Evolutionary conservation across 345 rosid species (phyloP), one percentile per base, ranked within the genome.

Genomic region (Psidium guajava): DNA sequence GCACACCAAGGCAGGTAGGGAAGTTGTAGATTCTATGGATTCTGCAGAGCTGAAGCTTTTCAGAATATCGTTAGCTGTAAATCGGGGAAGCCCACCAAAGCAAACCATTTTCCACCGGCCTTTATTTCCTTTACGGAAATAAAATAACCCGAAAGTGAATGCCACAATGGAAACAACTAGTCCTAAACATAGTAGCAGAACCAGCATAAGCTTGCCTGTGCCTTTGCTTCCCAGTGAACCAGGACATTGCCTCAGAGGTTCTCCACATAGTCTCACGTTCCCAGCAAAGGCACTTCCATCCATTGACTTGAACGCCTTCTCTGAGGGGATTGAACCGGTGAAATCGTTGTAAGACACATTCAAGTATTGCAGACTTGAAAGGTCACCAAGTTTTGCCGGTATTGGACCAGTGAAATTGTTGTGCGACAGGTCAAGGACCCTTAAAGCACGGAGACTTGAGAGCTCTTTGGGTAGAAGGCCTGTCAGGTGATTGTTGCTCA

Each of bases 41-140:
- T 93, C 92, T 69, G 77, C 77, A 36, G 77, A 69, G 77, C 77
- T 69, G 42, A 94, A 92, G 91, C 98, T 96, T 81, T 87, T 94
- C 88, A 96, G 88, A 82, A 96, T 85, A 86, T 95, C 98, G 40
- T 92, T 91, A 69, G 94, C 93, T 86, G 94, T 97, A 89, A 94
- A 95, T 86, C 82, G 91, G 57, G 98, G 97, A 80, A 97, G 92
- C 87, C 98, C 98, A 1, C 83, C 58, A 82, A 95, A 97, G 21
- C 94, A 90, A 11, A 92, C 89, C 97, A 95, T 97, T 87, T 91
- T 95, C 98, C 99, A 95, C 54, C 87, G 92, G 84, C 94, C 92
- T 86, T 88, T 88, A 24, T 91, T 88, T 92, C 92, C 90, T 83
- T 87, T 93, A 42, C 90, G 88, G 88, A 90, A 47, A 85, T 91